Base-by-base conservation (phyloP, 2,329 filamentous ascomycete species). In the Fusarium sp. region DNA sequence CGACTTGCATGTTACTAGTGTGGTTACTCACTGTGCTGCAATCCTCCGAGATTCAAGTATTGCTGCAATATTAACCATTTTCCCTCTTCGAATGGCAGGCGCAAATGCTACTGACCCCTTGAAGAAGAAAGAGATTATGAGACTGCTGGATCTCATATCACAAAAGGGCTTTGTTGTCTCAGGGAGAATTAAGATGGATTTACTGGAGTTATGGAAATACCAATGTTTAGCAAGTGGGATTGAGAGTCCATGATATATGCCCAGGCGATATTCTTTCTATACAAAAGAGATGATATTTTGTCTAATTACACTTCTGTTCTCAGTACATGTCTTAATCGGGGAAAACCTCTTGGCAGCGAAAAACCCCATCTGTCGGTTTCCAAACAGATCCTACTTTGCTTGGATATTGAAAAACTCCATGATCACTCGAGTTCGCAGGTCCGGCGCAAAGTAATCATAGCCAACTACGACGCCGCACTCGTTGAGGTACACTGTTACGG, bases 401-500 rank as follows among this genome's bases (percentile, higher is more conserved):
- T 69, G 49, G 8, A 75, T 77, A 29, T 79, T 77, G 50, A 77
- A 79, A 21, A 77, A 77, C 5, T 74, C 64, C 9, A 74, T 78
- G 2, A 74, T 66, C 0, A 77, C 77, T 5, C 76, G 56, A 4
- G 77, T 79, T 18, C 77, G 68, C 13, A 68, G 37, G 0, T 50
- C 71, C 0, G 72, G 71, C 0, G 75, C 68, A 42, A 79, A 79
- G 31, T 77, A 82, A 50, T 81, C 79, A 37, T 80, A 81, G 0
- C 80, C 80, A 35, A 78, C 78, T 3, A 81, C 60, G 6, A 77
- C 28, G 54, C 72, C 68, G 53, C 78, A 80, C n/a, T 49, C 66
- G 31, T 77, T 72, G 2, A 81, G 76, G 20, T 75, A 81, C 0
- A 80, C 74, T 0, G 78, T 81, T 0, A 80, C 78, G 0, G 80